These are phyloP conservation scores for Tuber microsphaerosporum DNA, from an alignment of 495 filamentous ascomycete species.

Conservation along the genomic window DNA sequence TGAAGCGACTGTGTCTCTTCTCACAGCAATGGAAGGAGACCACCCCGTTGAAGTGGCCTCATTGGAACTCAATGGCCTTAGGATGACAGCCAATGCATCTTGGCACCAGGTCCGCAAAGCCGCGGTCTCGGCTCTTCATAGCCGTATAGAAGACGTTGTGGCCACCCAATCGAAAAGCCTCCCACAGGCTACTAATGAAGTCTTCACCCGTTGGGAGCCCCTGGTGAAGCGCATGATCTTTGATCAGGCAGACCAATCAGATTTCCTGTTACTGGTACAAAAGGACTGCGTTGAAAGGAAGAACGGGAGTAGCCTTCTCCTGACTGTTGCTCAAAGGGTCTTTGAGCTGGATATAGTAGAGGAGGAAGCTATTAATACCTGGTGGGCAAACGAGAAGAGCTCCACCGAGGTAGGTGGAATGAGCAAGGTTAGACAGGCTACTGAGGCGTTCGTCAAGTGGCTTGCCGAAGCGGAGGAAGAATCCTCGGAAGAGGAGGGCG, in stretches of 20 bases:
- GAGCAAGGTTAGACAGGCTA: slow-evolving; percentile 61
- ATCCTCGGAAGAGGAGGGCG: slow-evolving; percentile 62
- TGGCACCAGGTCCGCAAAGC: slow-evolving; percentile 81
- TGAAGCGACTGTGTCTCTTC: slow-evolving; percentile 75
- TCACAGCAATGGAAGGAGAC: slow-evolving; percentile 67
- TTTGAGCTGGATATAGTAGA: slow-evolving; percentile 80
- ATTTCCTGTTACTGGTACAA: slow-evolving; percentile 74
- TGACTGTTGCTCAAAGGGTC: slow-evolving; percentile 68
- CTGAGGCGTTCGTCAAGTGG: slow-evolving; percentile 76
- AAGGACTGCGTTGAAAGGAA: slow-evolving; percentile 60
- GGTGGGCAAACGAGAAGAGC: slow-evolving; percentile 72
- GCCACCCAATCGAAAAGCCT: slow-evolving; percentile 48
- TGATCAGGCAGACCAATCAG: slow-evolving; percentile 67
- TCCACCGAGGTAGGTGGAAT: slow-evolving; percentile 56
- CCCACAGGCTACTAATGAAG: slow-evolving; percentile 45
- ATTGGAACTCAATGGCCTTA: slow-evolving; percentile 80
- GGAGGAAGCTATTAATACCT: slow-evolving; percentile 77
- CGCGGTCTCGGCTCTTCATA: slow-evolving; percentile 75
- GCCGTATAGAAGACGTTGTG: slow-evolving; percentile 66
- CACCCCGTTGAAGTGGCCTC: slow-evolving; percentile 77
- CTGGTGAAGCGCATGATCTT: slow-evolving; percentile 47
- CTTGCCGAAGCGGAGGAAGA: slow-evolving; percentile 76
- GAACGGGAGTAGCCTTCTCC: slow-evolving; percentile 54
- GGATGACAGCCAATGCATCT: slow-evolving; percentile 80
- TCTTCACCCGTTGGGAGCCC: slow-evolving; percentile 51